Conservation (phyloP, 257 asterid genomes). For the Lycium barbarum region DNA sequence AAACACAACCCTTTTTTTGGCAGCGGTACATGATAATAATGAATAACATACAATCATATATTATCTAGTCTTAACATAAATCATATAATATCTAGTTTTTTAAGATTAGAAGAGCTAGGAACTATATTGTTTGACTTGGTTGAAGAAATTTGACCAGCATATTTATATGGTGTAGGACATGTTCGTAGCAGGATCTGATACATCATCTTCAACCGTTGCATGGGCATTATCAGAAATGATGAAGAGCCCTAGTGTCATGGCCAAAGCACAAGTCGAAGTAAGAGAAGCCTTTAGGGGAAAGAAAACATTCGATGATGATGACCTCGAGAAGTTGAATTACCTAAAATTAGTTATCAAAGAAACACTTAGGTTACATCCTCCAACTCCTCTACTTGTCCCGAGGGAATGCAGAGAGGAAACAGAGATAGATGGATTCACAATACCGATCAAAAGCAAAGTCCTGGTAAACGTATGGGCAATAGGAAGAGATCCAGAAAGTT, state of each 20-base stretch:
- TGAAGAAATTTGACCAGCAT: background rate
- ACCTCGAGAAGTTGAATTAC: background rate
- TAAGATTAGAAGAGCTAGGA: background rate
- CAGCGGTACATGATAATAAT: no score
- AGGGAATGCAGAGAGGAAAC: slow-evolving; percentile 33
- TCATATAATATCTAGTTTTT: background rate
- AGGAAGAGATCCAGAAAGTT: slow-evolving; percentile 32
- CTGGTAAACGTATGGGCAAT: slow-evolving; percentile 35
- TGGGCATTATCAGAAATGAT: slow-evolving; percentile 33
- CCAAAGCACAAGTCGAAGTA: background rate
- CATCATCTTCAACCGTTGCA: slow-evolving; percentile 17
- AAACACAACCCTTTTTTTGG: no score
- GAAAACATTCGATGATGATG: slow-evolving; percentile 14
- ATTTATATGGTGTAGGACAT: slow-evolving; percentile 26
- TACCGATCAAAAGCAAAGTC: slow-evolving; percentile 29
- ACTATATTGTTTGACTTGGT: background rate
- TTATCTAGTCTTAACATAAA: no score
- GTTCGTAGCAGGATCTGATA: slow-evolving; percentile 31
- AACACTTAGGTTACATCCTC: slow-evolving; percentile 20
- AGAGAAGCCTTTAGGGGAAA: slow-evolving; percentile 17
- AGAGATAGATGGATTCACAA: background rate
- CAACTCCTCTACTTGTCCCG: slow-evolving; percentile 28
- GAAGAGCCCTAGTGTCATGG: background rate
- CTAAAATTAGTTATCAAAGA: background rate
- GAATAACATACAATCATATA: no score